Evolutionary conservation across 257 asterid species (phyloP).

Genomic region (Nicotiana otophora): DNA sequence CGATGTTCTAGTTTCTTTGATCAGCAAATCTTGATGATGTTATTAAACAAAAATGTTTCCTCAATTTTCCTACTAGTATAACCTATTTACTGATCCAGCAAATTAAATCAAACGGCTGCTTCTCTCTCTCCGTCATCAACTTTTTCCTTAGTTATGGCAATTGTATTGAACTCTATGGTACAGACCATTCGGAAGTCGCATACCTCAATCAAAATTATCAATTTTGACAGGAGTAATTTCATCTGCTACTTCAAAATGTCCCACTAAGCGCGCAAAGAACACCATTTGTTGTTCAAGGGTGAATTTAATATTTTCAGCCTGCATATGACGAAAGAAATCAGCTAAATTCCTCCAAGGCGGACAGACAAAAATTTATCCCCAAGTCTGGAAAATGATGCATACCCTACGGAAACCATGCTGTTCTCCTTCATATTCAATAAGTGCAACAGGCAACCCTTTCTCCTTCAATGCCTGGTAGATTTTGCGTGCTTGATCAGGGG

Average conservation of each 20-base stretch:
- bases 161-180: neutral
- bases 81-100: neutral
- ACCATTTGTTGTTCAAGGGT: slow-evolving; percentile 91
- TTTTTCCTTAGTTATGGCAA: neutral
- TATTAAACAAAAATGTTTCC: neutral
- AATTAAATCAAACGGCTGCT: neutral
- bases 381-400: too few species aligned
- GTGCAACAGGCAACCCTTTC: too few species aligned
- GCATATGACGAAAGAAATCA: too few species aligned
- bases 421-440: too few species aligned
- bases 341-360: too few species aligned
- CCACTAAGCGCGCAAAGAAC: slow-evolving; percentile 83
- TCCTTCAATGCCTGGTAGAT: too few species aligned
- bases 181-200: neutral
- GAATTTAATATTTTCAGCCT: slow-evolving; percentile 85
- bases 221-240: slow-evolving; percentile 63
- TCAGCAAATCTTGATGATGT: neutral
- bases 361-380: too few species aligned
- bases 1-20: neutral
- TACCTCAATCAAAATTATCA: slow-evolving; percentile 58
- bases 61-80: neutral
- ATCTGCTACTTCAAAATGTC: slow-evolving; percentile 64
- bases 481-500: too few species aligned
- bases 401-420: too few species aligned
- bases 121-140: neutral